phyloP scores from a whole-genome alignment of 176 grass and related monocot species.

The Cenchrus americanus region DNA sequence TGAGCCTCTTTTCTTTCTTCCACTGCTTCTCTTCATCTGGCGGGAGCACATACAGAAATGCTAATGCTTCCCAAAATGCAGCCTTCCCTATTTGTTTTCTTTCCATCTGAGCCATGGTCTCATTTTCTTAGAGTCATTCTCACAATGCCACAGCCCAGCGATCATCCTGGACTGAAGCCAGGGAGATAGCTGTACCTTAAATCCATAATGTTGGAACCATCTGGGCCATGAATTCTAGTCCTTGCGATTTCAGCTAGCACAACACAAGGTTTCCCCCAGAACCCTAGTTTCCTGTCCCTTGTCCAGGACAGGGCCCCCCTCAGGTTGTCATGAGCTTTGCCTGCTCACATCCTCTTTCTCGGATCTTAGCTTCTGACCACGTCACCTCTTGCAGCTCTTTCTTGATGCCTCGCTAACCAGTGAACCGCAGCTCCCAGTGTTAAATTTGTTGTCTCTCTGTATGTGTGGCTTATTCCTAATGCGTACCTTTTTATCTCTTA shows the following conservation, averaged over 20 bases:
- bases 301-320: not conserved
- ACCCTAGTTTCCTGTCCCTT: not conserved
- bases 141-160: too few relatives aligned
- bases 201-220: not conserved
- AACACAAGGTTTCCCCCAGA: not conserved
- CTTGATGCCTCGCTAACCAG: too few relatives aligned
- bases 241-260: not conserved
- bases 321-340: not conserved
- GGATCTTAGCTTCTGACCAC: too few relatives aligned
- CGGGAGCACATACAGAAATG: not conserved
- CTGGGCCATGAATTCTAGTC: not conserved
- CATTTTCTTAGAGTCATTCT: not conserved
- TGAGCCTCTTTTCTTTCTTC: not conserved
- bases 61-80: not conserved
- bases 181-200: too few relatives aligned
- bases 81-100: too few relatives aligned
- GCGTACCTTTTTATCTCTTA: too few relatives aligned
- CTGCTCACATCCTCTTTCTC: not conserved
- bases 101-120: not conserved
- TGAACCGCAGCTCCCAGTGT: too few relatives aligned
- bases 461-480: too few relatives aligned
- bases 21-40: too few relatives aligned
- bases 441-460: too few relatives aligned
- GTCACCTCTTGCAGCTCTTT: too few relatives aligned
- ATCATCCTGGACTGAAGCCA: too few relatives aligned